These are phyloP conservation scores for Pythium aristosporum DNA, from an alignment of 352 stramenopile genomes.

Conservation along the genomic window DNA sequence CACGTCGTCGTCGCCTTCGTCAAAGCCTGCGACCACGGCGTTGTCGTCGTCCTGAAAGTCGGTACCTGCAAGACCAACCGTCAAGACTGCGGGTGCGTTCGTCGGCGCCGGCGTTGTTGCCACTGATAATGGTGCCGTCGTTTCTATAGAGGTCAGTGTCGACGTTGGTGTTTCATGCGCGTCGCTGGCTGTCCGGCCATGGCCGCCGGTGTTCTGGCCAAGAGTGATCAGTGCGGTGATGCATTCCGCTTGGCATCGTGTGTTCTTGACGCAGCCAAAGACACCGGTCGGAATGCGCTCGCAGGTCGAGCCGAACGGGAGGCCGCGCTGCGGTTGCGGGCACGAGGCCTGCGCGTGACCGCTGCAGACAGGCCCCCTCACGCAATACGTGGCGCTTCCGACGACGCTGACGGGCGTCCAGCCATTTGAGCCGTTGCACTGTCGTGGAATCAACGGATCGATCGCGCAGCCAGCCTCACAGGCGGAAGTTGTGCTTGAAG, in stretches of 20 bases:
- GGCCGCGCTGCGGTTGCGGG: slow-evolving; percentile 14
- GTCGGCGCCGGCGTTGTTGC: background rate
- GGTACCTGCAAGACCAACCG: background rate
- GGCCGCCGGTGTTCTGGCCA: background rate
- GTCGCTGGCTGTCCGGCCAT: background rate
- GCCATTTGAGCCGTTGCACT: slow-evolving; percentile 15
- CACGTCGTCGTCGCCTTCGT: background rate
- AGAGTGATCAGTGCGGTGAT: background rate
- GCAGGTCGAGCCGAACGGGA: slow-evolving; percentile 25
- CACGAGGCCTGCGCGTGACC: slow-evolving; percentile 7
- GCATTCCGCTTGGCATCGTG: slow-evolving; percentile 11
- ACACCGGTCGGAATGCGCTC: slow-evolving; percentile 14
- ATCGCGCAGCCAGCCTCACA: slow-evolving; percentile 20
- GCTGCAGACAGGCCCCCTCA: slow-evolving; percentile 8
- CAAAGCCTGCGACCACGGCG: too few relatives aligned
- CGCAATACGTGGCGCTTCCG: slow-evolving; percentile 10
- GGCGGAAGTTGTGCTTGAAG: background rate
- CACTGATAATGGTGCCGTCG: background rate
- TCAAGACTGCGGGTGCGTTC: background rate
- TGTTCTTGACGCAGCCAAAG: slow-evolving; percentile 24
- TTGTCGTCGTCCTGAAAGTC: background rate
- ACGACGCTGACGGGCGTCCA: slow-evolving; percentile 23
- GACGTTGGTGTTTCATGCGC: background rate
- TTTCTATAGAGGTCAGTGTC: background rate
- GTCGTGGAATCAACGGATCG: slow-evolving; percentile 6